phyloP scores from a whole-genome alignment of 495 filamentous ascomycete genomes.

The Aspergillus campestris region DNA sequence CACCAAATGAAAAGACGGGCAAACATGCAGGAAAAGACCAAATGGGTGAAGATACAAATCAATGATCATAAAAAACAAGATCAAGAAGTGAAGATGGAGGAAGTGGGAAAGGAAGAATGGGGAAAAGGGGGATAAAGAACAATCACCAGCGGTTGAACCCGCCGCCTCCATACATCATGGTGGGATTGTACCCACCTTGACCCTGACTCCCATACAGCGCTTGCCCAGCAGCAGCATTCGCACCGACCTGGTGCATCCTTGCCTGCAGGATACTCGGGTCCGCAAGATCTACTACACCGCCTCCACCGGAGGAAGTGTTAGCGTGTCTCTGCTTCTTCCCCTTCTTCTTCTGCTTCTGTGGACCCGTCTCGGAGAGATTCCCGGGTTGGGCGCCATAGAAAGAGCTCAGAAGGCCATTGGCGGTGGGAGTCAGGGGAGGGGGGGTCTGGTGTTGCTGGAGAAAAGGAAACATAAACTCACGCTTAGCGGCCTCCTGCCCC shows the following conservation, averaged over 20 bases:
- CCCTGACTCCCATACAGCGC: slow-evolving; percentile 82
- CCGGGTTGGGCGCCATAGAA: slow-evolving; percentile 83
- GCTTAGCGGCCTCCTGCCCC: slow-evolving; percentile 77
- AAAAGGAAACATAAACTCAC: slow-evolving; percentile 88
- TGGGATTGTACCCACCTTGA: slow-evolving; percentile 96
- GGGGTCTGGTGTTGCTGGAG: slow-evolving; percentile 75
- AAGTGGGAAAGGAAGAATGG: slow-evolving; percentile 7
- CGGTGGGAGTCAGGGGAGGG: slow-evolving; percentile 73
- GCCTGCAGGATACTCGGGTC: slow-evolving; percentile 99
- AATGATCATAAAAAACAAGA: slow-evolving; percentile 1
- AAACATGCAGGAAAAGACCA: slow-evolving; percentile 7
- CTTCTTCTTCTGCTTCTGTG: slow-evolving; percentile 97
- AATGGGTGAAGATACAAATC: slow-evolving; percentile 1
- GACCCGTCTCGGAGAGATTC: slow-evolving; percentile 73
- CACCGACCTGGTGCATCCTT: slow-evolving; percentile 85
- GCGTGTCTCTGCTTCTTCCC: slow-evolving; percentile 99
- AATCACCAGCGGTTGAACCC: slow-evolving; percentile 67
- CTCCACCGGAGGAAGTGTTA: slow-evolving; percentile 99
- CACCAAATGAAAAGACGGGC: slow-evolving; percentile 15
- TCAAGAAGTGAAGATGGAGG: slow-evolving; percentile 4
- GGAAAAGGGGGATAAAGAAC: slow-evolving; percentile 21
- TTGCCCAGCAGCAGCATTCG: slow-evolving; percentile 59
- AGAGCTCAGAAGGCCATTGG: slow-evolving; percentile 77
- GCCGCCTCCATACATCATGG: slow-evolving; percentile 71
- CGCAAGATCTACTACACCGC: slow-evolving; percentile 97